phyloP scores from a whole-genome alignment of 495 filamentous ascomycete species.

The Podospora australis region DNA sequence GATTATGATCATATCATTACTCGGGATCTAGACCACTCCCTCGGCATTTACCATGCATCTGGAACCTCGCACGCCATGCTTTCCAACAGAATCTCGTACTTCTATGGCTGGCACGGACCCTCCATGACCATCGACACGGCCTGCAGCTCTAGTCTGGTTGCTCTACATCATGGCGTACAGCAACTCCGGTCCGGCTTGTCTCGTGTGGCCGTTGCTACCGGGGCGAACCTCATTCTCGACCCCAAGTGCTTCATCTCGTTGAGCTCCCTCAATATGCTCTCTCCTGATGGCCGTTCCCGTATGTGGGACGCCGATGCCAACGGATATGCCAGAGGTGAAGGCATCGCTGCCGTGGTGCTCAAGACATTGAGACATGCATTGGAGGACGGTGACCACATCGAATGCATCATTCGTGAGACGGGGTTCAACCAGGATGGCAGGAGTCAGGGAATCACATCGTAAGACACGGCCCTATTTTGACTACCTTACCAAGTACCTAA shows the following conservation, averaged over 20 bases:
- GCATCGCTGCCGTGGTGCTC: constrained; percentile 44
- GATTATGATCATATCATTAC: constrained; percentile 23
- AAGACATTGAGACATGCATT: constrained; percentile 48
- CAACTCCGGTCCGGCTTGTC: constrained; percentile 34
- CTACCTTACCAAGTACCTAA: too few relatives aligned
- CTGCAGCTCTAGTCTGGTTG: constrained; percentile 47
- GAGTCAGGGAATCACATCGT: constrained; percentile 45
- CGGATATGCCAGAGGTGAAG: constrained; percentile 60
- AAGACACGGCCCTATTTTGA: too few relatives aligned
- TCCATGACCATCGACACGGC: constrained; percentile 45
- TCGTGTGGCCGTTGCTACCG: constrained; percentile 39
- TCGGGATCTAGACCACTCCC: constrained; percentile 1
- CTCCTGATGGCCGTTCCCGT: constrained; percentile 37
- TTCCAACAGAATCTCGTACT: constrained; percentile 46
- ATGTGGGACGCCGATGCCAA: constrained; percentile 54
- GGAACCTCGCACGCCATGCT: constrained; percentile 28
- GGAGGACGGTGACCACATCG: constrained; percentile 44
- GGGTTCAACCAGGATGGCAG: constrained; percentile 51
- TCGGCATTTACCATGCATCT: constrained; percentile 44
- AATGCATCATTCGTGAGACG: constrained; percentile 52
- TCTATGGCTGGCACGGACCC: constrained; percentile 40
- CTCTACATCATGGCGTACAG: constrained; percentile 46
- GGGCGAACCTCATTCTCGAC: constrained; percentile 44
- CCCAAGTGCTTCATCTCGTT: constrained; percentile 29
- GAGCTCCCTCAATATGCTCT: constrained; percentile 29